Evolutionary conservation across 495 filamentous ascomycete species (phyloP).

Genomic region (Penicillium herquei): DNA sequence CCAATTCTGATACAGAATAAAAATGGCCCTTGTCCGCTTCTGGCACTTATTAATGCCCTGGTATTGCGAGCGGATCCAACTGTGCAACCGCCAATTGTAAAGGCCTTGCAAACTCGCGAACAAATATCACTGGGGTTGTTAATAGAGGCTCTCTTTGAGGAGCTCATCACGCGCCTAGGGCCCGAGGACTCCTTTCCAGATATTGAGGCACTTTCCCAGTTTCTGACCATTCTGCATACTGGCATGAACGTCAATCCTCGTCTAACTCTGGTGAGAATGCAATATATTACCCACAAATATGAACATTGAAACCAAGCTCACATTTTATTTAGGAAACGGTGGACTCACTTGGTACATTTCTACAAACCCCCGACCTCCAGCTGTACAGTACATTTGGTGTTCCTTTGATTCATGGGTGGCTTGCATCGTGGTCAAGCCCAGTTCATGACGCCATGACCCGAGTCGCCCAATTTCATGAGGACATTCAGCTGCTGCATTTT

Average conservation of each 20-base stretch:
- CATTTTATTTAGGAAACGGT: slow-evolving; percentile 36
- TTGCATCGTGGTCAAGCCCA: slow-evolving; percentile 62
- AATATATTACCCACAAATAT: too few species aligned
- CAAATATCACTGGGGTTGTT: slow-evolving; percentile 83
- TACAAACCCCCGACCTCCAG: slow-evolving; percentile 76
- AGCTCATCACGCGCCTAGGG: slow-evolving; percentile 67
- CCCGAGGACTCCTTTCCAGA: slow-evolving; percentile 69
- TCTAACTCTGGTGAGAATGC: slow-evolving; percentile 55
- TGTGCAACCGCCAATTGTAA: slow-evolving; percentile 66
- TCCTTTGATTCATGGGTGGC: slow-evolving; percentile 92
- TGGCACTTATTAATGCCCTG: slow-evolving; percentile 91
- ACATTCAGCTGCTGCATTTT: slow-evolving; percentile 84
- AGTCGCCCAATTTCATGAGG: slow-evolving; percentile 79
- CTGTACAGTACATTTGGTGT: slow-evolving; percentile 85
- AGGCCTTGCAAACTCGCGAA: slow-evolving; percentile 73
- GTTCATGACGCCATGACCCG: slow-evolving; percentile 67
- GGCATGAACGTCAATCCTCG: slow-evolving; percentile 98
- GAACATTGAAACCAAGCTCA: not conserved
- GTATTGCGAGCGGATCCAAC: slow-evolving; percentile 71
- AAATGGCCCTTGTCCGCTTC: slow-evolving; percentile 90
- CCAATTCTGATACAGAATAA: slow-evolving; percentile 88
- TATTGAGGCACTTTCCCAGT: slow-evolving; percentile 79
- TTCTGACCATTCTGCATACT: slow-evolving; percentile 85
- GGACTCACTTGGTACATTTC: slow-evolving; percentile 68
- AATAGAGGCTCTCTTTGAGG: slow-evolving; percentile 85